Evolutionary conservation across 352 stramenopile genomes (phyloP), one percentile per base, ranked within the genome.

Genomic region (Phytopythium vexans): DNA sequence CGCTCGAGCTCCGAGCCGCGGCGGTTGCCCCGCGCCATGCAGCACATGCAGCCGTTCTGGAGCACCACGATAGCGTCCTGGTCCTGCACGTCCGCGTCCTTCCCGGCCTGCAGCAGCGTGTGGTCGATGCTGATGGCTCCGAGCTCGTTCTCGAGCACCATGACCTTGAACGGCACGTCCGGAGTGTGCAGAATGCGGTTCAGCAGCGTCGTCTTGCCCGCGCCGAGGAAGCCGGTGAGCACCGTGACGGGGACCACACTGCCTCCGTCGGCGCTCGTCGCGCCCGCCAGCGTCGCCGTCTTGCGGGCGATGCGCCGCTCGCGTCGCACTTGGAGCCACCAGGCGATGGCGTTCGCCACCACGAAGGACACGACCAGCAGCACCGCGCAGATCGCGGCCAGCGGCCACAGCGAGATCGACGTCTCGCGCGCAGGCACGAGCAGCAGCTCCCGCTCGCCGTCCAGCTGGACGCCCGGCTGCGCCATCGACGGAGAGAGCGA

Each of bases 1-100:
- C 91, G 84, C 62, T 98, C 89, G 0, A 99, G 71, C 31, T 89
- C 78, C 49, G 68, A 68, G 42, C 91, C 97, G 15, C 97, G 90
- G 38, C 98, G 96, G 32, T 89, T 89, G 9, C 91, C 73, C 40
- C 61, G 59, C 10, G 98, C 89, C 9, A 92, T 97, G 72, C 97
- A 99, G 79, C 97, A 99, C 60, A 99, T 97, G 65, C 97, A 99
- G 39, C 96, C 96, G 70, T 99, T 99, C 72, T 98, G 86, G 77
- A 99, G 96, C 35, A 96, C 96, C 52, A 98, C 96, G 45, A 99
- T 90, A 54, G 98, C 96, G 60, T 89, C 78, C 4, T 63, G 50
- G 9, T 79, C 60, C 3, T 70, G 21, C 21, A 27, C 41, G 37
- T 58, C 51, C 8, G 38, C 54, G 27, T 72, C 69, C 0, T 45